A percentile compares a stretch with the other conserved stretches of the same genome.
These are phyloP conservation scores for Colletotrichum brevisporum DNA, from an alignment of 2,329 filamentous ascomycete genomes.

Conservation along the genomic window DNA sequence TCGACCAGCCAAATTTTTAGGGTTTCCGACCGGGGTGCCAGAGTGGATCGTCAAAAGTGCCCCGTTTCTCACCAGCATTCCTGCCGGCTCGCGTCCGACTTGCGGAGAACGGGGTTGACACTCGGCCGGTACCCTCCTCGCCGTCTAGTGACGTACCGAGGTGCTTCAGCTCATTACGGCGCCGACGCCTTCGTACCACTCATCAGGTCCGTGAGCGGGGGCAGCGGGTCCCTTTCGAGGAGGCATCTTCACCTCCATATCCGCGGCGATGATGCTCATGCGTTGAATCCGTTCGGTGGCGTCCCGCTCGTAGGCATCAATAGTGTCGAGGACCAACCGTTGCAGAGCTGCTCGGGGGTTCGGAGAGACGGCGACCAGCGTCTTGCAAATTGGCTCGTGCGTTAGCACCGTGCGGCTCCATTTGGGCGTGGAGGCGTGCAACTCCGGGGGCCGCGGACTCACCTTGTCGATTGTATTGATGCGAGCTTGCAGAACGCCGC, in stretches of 20 bases:
- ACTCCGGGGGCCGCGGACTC: slow-evolving; percentile 44
- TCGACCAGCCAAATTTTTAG: slow-evolving; percentile 28
- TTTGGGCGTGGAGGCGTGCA: slow-evolving; percentile 3
- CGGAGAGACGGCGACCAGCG: slow-evolving; percentile 79
- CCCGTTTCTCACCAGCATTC: slow-evolving; percentile 30
- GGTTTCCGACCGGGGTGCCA: slow-evolving; percentile 34
- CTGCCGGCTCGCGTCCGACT: slow-evolving; percentile 30
- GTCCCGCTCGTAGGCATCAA: slow-evolving; percentile 80
- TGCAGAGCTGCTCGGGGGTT: slow-evolving; percentile 81
- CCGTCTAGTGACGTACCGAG: slow-evolving; percentile 7
- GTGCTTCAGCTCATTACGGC: slow-evolving; percentile 34
- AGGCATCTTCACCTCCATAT: slow-evolving; percentile 75
- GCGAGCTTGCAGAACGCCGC: slow-evolving; percentile 79
- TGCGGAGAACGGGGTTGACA: slow-evolving; percentile 28
- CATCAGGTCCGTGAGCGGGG: slow-evolving; percentile 42
- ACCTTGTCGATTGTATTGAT: slow-evolving; percentile 88
- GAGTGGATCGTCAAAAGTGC: slow-evolving; percentile 34
- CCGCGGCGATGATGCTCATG: slow-evolving; percentile 81
- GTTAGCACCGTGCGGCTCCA: slow-evolving; percentile 29
- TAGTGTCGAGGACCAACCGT: slow-evolving; percentile 74
- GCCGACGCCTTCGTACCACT: slow-evolving; percentile 50
- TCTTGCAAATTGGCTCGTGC: slow-evolving; percentile 53
- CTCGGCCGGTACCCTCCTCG: slow-evolving; percentile 29
- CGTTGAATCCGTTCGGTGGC: slow-evolving; percentile 83
- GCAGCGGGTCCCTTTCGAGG: slow-evolving; percentile 31